Percentiles rank a stretch among this genome's conserved stretches.
These are phyloP conservation scores for Dysphania ambrosioides DNA, from an alignment of 148 eudicot genomes.

Conservation along the genomic window DNA sequence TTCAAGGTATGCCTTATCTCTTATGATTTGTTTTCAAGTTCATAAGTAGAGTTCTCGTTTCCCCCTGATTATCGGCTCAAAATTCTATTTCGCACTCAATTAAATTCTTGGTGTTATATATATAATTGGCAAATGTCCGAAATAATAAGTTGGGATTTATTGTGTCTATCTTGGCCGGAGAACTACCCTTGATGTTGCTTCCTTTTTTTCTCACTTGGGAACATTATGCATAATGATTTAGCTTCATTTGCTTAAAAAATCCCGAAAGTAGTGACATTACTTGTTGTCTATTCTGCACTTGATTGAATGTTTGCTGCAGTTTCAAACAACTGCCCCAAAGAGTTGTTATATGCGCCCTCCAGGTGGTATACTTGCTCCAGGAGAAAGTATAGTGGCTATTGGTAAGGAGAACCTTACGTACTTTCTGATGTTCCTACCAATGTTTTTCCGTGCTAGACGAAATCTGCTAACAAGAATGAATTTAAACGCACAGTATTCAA, in stretches of 20 bases:
- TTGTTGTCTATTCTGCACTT: too few species aligned
- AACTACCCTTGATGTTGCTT: too few species aligned
- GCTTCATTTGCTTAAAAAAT: too few species aligned
- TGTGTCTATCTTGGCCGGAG: too few species aligned
- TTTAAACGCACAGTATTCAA: constrained; percentile 41
- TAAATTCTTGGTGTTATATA: too few species aligned
- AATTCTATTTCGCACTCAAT: too few species aligned
- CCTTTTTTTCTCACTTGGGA: too few species aligned
- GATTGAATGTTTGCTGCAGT: constrained; percentile 23
- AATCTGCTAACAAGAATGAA: background rate
- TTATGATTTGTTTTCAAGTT: background rate
- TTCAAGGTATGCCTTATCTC: constrained; percentile 42
- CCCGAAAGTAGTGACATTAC: too few species aligned
- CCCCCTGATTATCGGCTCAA: background rate
- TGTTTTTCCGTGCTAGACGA: background rate
- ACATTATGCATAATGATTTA: too few species aligned
- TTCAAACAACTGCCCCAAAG: constrained; percentile 62
- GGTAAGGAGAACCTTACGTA: constrained; percentile 33
- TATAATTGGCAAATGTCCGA: too few species aligned
- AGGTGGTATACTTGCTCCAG: constrained; percentile 54
- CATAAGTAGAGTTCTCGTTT: background rate
- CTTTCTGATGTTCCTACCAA: background rate
- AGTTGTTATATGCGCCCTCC: constrained; percentile 63
- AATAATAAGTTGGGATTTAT: too few species aligned
- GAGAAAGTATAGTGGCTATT: constrained; percentile 45